phyloP scores from a whole-genome alignment of 257 asterid genomes.

The Petunia axillaris region DNA sequence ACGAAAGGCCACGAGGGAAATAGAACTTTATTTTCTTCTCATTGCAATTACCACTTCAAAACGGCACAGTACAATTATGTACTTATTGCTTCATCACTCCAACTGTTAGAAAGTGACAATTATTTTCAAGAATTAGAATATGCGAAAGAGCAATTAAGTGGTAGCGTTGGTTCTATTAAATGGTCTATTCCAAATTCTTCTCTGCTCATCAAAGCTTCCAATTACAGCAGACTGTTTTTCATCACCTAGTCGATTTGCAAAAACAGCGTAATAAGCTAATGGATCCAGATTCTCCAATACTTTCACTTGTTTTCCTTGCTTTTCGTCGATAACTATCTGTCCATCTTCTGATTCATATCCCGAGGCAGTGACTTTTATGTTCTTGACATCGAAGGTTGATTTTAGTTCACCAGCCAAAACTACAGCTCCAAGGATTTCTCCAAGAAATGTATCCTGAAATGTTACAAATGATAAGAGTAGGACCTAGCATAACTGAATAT shows the following conservation, averaged over 20 bases:
- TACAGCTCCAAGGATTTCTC: constrained; percentile 85
- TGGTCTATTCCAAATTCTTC: constrained; percentile 56
- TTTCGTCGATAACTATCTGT: constrained; percentile 37
- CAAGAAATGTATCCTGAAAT: constrained; percentile 65
- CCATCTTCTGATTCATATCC: constrained; percentile 72
- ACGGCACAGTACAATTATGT: not conserved
- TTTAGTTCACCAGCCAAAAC: constrained; percentile 58
- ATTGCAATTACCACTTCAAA: not conserved
- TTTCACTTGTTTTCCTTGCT: constrained; percentile 54
- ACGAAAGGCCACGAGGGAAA: too few relatives aligned
- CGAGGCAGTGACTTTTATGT: constrained; percentile 46
- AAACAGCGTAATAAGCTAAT: constrained; percentile 46
- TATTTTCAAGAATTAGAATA: not conserved
- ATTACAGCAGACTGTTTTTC: constrained; percentile 63
- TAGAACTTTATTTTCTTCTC: too few relatives aligned
- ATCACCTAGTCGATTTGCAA: constrained; percentile 58
- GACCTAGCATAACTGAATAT: not conserved
- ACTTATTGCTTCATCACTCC: not conserved
- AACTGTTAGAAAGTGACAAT: not conserved
- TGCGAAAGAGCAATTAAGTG: constrained; percentile 8
- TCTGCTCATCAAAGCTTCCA: constrained; percentile 75
- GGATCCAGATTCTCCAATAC: constrained; percentile 62
- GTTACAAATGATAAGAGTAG: not conserved
- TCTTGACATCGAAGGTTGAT: constrained; percentile 40
- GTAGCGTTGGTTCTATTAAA: constrained; percentile 27